Percentiles rank a stretch among this genome's conserved stretches.
Conservation (phyloP, 306 rosid genomes). For the Psophocarpus tetragonolobus region DNA sequence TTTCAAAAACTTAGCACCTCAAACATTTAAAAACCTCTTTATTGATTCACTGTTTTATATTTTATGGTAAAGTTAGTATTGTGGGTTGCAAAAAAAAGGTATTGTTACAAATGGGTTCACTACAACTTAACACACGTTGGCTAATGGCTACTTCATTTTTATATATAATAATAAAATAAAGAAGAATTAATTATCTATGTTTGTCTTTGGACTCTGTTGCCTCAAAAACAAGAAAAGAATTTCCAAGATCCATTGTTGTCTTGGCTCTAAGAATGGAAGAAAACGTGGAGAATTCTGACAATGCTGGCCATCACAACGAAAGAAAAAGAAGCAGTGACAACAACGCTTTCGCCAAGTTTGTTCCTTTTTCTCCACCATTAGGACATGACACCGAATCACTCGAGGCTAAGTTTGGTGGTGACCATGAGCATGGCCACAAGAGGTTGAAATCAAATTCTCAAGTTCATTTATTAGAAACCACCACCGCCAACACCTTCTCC, state of each 20-base stretch:
- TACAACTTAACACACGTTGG: no score
- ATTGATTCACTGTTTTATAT: no score
- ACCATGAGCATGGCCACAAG: conserved; percentile 18
- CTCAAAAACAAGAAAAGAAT: conserved; percentile 10
- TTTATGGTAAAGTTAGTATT: no score
- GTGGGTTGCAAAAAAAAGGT: no score
- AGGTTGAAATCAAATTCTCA: conserved; percentile 23
- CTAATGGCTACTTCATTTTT: no score
- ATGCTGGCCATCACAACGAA: neutral
- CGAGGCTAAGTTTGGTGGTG: neutral
- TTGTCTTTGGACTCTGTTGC: neutral
- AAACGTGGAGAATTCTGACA: conserved; percentile 5
- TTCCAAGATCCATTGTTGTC: neutral
- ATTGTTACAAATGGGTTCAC: no score
- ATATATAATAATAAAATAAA: no score
- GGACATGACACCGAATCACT: conserved; percentile 9
- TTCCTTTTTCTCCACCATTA: conserved; percentile 26
- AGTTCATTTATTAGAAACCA: neutral
- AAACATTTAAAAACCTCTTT: no score
- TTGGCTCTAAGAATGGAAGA: neutral
- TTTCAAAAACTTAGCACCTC: no score
- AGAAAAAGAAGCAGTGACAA: conserved; percentile 32
- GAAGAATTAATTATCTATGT: no score
- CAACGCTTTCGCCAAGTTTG: conserved; percentile 30
- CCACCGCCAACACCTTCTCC: neutral